Evolutionary conservation across 2,329 filamentous ascomycete genomes (phyloP).

Genomic region (Xylaria polymorpha): DNA sequence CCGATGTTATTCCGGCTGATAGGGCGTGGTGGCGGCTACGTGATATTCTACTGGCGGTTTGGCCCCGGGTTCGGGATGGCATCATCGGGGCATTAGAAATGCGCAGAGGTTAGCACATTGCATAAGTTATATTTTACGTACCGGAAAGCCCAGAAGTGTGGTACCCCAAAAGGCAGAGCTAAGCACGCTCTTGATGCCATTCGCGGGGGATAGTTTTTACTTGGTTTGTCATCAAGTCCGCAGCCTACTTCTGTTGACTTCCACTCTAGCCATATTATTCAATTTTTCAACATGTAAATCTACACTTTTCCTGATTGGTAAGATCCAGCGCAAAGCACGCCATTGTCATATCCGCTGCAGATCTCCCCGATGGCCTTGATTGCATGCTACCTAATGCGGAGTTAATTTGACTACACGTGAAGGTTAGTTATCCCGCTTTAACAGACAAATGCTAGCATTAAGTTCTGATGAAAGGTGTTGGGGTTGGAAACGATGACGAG

Average conservation of each 20-base stretch:
- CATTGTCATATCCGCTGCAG: not conserved
- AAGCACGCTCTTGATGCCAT: slow-evolving; percentile 1
- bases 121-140: slow-evolving; percentile 19
- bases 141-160: slow-evolving; percentile 12
- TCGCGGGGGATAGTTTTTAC: slow-evolving; percentile 14
- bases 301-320: slow-evolving; percentile 7
- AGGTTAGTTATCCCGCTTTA: slow-evolving; percentile 17
- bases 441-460: not conserved
- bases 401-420: slow-evolving; percentile 29
- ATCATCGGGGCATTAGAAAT: slow-evolving; percentile 36
- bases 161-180: not conserved
- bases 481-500: not conserved
- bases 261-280: not conserved
- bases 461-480: not conserved
- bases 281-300: not conserved
- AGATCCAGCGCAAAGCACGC: not conserved
- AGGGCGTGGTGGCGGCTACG: slow-evolving; percentile 24
- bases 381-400: slow-evolving; percentile 10
- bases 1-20: too few relatives aligned
- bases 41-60: slow-evolving; percentile 1
- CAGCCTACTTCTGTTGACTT: slow-evolving; percentile 1
- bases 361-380: not conserved
- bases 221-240: slow-evolving; percentile 22
- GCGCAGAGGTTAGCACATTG: not conserved
- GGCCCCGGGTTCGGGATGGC: slow-evolving; percentile 23